phyloP scores from a whole-genome alignment of 75 land plant genomes.

The Azolla pinnata region DNA sequence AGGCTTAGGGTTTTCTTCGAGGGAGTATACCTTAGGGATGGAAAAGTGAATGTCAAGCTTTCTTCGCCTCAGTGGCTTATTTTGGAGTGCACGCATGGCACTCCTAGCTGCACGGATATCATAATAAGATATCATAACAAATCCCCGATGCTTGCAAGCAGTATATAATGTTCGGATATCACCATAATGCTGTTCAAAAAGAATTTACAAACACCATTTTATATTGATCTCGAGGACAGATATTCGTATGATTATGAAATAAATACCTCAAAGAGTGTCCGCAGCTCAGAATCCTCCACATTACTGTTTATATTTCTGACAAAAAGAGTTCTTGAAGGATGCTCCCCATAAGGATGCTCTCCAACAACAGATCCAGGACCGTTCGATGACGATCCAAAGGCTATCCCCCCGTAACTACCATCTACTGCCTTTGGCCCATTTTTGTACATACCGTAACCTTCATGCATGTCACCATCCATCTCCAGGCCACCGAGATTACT shows the following conservation, averaged over 20 bases:
- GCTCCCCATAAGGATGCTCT: conserved; percentile 96
- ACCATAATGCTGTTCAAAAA: conserved; percentile 71
- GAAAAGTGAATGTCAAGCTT: conserved; percentile 97
- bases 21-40: conserved; percentile 87
- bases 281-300: conserved; percentile 71
- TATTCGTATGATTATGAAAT: background rate
- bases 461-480: conserved; percentile 52
- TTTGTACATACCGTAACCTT: conserved; percentile 30
- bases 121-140: conserved; percentile 98
- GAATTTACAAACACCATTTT: background rate
- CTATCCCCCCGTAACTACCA: conserved; percentile 26
- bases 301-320: conserved; percentile 75
- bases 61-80: conserved; percentile 79
- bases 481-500: conserved; percentile 88
- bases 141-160: conserved; percentile 94
- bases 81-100: conserved; percentile 92
- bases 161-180: conserved; percentile 83
- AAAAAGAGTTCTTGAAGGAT: conserved; percentile 85
- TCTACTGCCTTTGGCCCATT: conserved; percentile 32
- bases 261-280: conserved; percentile 60
- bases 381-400: conserved; percentile 37
- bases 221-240: background rate
- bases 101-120: conserved; percentile 87
- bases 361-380: conserved; percentile 66
- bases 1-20: no score